phyloP scores from a whole-genome alignment of 1,139 yeast genomes.

The Geotrichum klebahnii region DNA sequence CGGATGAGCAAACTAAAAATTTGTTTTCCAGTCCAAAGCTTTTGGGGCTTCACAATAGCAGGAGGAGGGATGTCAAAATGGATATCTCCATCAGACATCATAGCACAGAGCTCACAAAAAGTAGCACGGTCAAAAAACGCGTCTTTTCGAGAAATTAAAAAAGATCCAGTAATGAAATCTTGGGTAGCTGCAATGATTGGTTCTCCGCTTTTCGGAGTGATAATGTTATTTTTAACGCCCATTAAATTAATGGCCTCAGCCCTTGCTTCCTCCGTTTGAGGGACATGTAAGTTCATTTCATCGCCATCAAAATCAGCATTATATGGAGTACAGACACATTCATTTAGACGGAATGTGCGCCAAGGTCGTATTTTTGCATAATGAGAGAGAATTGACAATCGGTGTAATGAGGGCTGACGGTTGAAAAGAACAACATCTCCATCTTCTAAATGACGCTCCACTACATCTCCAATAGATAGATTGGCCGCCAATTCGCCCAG shows the following conservation, averaged over 20 bases:
- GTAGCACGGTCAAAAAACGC: slow-evolving; percentile 86
- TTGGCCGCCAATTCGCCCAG: slow-evolving; percentile 70
- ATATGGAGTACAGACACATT: slow-evolving; percentile 98
- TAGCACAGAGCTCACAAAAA: slow-evolving; percentile 73
- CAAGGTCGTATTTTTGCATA: slow-evolving; percentile 95
- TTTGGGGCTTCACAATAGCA: slow-evolving; percentile 80
- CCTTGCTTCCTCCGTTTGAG: slow-evolving; percentile 98
- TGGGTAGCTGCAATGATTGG: slow-evolving; percentile 99
- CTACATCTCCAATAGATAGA: slow-evolving; percentile 82
- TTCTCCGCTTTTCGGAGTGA: slow-evolving; percentile 97
- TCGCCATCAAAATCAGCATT: slow-evolving; percentile 99
- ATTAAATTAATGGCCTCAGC: slow-evolving; percentile 95
- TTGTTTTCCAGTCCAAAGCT: slow-evolving; percentile 97
- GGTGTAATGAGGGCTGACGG: slow-evolving; percentile 95
- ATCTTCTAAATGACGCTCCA: slow-evolving; percentile 96
- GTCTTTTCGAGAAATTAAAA: slow-evolving; percentile 86
- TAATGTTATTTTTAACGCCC: slow-evolving; percentile 94
- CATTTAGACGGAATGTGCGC: slow-evolving; percentile 95
- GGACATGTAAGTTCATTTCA: slow-evolving; percentile 98
- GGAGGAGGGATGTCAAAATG: slow-evolving; percentile 97
- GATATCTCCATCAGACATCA: slow-evolving; percentile 91
- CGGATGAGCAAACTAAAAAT: slow-evolving; percentile 80
- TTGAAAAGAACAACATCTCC: slow-evolving; percentile 94
- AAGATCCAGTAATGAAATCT: slow-evolving; percentile 97
- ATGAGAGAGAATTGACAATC: slow-evolving; percentile 90